Conservation (phyloP, 1,139 yeast genomes). For the Hyphopichia pseudoburtonii region DNA sequence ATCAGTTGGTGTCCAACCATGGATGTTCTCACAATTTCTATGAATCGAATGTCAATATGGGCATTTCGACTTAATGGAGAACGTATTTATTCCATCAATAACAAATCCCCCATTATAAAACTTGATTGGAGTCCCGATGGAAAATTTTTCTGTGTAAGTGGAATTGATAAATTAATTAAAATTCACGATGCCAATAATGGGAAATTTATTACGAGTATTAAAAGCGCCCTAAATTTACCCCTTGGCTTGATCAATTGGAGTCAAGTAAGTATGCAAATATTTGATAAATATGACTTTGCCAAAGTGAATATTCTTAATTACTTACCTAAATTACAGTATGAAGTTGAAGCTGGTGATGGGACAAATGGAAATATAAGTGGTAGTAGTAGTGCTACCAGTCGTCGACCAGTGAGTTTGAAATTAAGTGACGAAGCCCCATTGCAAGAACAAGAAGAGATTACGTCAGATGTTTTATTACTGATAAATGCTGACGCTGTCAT, state of each 20-base stretch:
- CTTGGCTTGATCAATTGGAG: conserved; percentile 29
- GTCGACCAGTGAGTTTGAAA: not conserved
- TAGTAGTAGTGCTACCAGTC: not conserved
- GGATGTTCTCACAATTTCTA: conserved; percentile 51
- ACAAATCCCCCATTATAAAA: conserved; percentile 31
- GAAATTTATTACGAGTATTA: conserved; percentile 27
- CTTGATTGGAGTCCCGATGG: conserved; percentile 41
- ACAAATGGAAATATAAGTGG: not conserved
- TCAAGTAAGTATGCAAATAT: conserved; percentile 3
- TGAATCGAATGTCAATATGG: conserved; percentile 49
- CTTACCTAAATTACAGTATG: conserved; percentile 4
- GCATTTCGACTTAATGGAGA: conserved; percentile 58
- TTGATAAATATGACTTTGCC: conserved; percentile 1
- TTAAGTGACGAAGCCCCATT: not conserved
- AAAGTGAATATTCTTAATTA: conserved; percentile 1
- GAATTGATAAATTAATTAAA: conserved; percentile 44
- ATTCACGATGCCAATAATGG: conserved; percentile 54
- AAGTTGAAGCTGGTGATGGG: conserved; percentile 1
- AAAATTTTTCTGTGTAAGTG: conserved; percentile 43
- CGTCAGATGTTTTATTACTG: conserved; percentile 1
- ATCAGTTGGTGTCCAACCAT: conserved; percentile 58
- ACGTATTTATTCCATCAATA: conserved; percentile 50
- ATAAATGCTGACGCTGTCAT: conserved; percentile 6
- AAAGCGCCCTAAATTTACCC: conserved; percentile 13
- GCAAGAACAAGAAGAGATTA: not conserved